phyloP scores from a whole-genome alignment of 2,329 filamentous ascomycete species.

The Penicillium sp. region DNA sequence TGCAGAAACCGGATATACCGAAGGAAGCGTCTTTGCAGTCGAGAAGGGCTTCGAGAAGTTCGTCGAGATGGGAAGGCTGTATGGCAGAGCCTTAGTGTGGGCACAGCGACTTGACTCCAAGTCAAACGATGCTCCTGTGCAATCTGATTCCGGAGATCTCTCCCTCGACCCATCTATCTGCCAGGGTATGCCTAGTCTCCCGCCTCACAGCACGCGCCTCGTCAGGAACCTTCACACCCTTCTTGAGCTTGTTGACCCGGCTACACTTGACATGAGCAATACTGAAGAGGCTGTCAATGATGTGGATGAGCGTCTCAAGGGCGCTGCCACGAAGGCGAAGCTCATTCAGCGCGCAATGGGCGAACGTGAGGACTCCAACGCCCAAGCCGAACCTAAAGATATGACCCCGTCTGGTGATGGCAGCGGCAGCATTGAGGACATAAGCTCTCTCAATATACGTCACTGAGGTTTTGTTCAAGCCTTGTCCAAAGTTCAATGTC shows the following conservation, averaged over 20 bases:
- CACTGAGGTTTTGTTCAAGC: constrained; percentile 27
- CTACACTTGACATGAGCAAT: constrained; percentile 76
- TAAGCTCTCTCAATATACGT: constrained; percentile 44
- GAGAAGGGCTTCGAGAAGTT: constrained; percentile 96
- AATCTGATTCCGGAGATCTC: constrained; percentile 10
- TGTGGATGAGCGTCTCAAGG: constrained; percentile 84
- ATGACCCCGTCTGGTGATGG: constrained; percentile 34
- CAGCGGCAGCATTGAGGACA: constrained; percentile 51
- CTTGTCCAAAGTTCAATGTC: neutral
- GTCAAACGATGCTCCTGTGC: constrained; percentile 11
- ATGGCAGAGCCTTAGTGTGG: constrained; percentile 83
- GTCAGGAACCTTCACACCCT: constrained; percentile 75
- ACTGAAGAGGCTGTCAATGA: constrained; percentile 86
- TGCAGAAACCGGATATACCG: constrained; percentile 72
- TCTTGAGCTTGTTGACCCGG: constrained; percentile 75
- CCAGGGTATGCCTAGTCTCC: constrained; percentile 47
- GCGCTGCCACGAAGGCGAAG: constrained; percentile 80
- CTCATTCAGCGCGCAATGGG: constrained; percentile 74
- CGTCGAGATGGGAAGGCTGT: constrained; percentile 72
- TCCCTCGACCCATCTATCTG: constrained; percentile 33
- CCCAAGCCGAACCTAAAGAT: constrained; percentile 32
- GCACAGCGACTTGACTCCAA: constrained; percentile 61
- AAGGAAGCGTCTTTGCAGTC: constrained; percentile 87
- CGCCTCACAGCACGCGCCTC: constrained; percentile 63
- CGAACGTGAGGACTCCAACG: constrained; percentile 41